Base-by-base conservation (phyloP, 2,329 filamentous ascomycete species). In the Dactylonectria macrodidyma region DNA sequence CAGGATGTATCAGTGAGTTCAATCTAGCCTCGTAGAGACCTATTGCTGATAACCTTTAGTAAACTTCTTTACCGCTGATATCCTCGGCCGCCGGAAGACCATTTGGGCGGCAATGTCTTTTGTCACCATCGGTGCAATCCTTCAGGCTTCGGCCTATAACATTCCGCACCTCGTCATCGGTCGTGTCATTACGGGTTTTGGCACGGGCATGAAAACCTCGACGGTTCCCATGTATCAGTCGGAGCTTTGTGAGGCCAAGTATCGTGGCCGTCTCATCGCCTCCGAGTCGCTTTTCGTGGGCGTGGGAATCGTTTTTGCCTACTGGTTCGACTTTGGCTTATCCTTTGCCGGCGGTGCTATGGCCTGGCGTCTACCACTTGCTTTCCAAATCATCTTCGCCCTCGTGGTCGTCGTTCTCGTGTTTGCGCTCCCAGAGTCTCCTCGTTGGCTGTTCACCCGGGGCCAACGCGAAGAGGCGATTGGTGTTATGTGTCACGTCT, bases 101-200 rank as follows among this genome's bases (percentile, higher is more conserved):
- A 87, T 91, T 62, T 82, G 87, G 48, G 34, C 81, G 0, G 90
- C 89, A 16, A 85, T 85, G 34, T 68, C 79, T 4, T 84, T 91
- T 68, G 88, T 91, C 83, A 83, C 88, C 3, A 67, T 89, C 14
- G 90, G 90, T 3, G 88, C 89, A 41, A 80, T 86, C 3, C 82
- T 92, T n/a, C 90, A 92, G 76, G 81, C 87, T 16, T 81, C 82
- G 7, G 64, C 81, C 1, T 78, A 77, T 76, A 81, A 77, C 6
- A 73, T 86, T n/a, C 80, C 82, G 0, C 85, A 88, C 67, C 80
- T 88, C 48, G 84, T 88, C 62, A 73, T 85, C 58, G 85, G 84
- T 0, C 78, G 85, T 55, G 80, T 87, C 1, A 78, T 88, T 1
- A 87, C 86, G 22, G 86, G 86, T 8, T 72, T 88, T 3, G 86